Base-by-base conservation (phyloP, 179 eudicot genomes). In the Beta macrorhiza region DNA sequence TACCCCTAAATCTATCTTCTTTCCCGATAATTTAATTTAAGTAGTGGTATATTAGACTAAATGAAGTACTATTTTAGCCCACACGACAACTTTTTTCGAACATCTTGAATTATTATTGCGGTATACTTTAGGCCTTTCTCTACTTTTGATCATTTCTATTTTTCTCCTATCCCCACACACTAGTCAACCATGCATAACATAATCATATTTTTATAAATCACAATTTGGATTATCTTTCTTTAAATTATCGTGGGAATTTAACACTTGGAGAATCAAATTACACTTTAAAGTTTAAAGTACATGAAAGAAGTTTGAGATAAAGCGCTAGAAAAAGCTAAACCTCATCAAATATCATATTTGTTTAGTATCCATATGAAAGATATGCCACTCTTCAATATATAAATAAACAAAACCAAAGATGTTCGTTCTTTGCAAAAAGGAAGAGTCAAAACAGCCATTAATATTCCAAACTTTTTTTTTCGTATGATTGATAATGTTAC, bases 371-470 rank as follows among this genome's bases (percentile, higher is more conserved):
- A 72, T 51, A 72, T 49, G 75, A 9, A 51, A 49, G 57, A 72
- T 49, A 72, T 72, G 58, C 29, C 22, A 49, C 14, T 49, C 20
- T 47, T 14, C 11, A 47, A 5, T n/a, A 71, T 49, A n/a, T 20
- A 47, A 71, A 17, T 19, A 3, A 9, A 47, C 8, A 71, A n/a
- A 71, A n/a, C 16, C 32, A 47, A n/a, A 12, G 0, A 10, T 19
- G 29, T 71, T 71, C 75, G 29, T 71, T 71, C 75, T 72, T 72
- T 72, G 42, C 58, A 72, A 72, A 69, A 72, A 72, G 75, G 12
- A 49, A 72, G 22, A 51, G 57, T 51, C 75, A 72, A 71, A 69
- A 72, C 15, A 72, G 57, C 22, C 58, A 11, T 49, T 22, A 49
- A 72, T 49, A 49, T 72, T 72, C 57, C 74, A 70, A 51, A 1